Evolutionary conservation across 176 grass and related monocot genomes (phyloP).

Genomic region (Raddia guianensis): DNA sequence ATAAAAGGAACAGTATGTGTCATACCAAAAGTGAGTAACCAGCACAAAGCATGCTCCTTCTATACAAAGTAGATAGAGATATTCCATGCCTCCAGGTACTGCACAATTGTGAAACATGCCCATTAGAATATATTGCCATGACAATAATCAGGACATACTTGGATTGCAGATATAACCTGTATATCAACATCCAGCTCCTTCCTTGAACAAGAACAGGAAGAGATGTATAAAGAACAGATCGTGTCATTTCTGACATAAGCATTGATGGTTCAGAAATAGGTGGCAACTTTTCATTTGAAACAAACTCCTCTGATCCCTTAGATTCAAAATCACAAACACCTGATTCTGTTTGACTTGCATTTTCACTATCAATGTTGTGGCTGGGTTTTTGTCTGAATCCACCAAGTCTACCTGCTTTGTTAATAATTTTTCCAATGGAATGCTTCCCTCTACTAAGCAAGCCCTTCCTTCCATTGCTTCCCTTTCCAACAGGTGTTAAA

Average conservation of each 20-base stretch:
- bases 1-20: slow-evolving; percentile 7
- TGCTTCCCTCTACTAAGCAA: slow-evolving; percentile 77
- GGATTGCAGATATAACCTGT: slow-evolving; percentile 61
- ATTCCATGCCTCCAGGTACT: slow-evolving; percentile 97
- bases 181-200: slow-evolving; percentile 84
- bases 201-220: slow-evolving; percentile 91
- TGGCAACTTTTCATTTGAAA: slow-evolving; percentile 46
- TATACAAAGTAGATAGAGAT: slow-evolving; percentile 91
- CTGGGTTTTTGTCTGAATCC: slow-evolving; percentile 61
- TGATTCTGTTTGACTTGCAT: slow-evolving; percentile 40
- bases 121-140: background rate
- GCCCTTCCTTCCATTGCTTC: slow-evolving; percentile 63
- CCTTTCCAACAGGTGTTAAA: slow-evolving; percentile 63
- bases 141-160: background rate
- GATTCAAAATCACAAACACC: slow-evolving; percentile 15
- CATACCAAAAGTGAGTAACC: slow-evolving; percentile 84
- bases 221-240: slow-evolving; percentile 66
- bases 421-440: slow-evolving; percentile 75
- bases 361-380: slow-evolving; percentile 40
- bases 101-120: slow-evolving; percentile 31
- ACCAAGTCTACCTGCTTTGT: slow-evolving; percentile 70
- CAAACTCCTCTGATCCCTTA: slow-evolving; percentile 45
- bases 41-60: slow-evolving; percentile 89
- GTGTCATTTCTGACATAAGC: slow-evolving; percentile 77
- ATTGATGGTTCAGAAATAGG: slow-evolving; percentile 87